Evolutionary conservation across 2,329 filamentous ascomycete genomes (phyloP).

Genomic region (Xylariaceae sp.): DNA sequence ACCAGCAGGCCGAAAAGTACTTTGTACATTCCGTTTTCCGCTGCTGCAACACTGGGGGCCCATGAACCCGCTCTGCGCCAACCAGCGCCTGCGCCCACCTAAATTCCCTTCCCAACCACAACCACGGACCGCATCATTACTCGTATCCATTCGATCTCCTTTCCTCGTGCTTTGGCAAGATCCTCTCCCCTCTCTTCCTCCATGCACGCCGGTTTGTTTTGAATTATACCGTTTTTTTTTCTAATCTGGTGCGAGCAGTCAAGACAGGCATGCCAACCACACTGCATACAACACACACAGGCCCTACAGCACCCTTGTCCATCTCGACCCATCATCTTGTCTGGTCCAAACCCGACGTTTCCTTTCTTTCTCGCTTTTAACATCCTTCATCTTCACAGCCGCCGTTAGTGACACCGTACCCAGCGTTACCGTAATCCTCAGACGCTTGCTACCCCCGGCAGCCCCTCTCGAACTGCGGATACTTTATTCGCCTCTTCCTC

Average conservation of each 20-base stretch:
- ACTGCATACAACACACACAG: background rate
- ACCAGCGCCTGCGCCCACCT: constrained; percentile 23
- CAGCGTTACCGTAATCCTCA: constrained; percentile 13
- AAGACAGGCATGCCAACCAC: background rate
- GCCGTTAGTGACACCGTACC: constrained; percentile 24
- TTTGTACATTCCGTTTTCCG: constrained; percentile 15
- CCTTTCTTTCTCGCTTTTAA: constrained; percentile 13
- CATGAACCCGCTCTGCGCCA: constrained; percentile 3
- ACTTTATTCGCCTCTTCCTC: constrained; percentile 15
- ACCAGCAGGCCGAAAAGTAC: no score
- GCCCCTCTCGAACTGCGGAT: constrained; percentile 4
- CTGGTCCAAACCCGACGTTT: constrained; percentile 11
- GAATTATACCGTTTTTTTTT: constrained; percentile 3
- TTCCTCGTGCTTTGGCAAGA: constrained; percentile 24
- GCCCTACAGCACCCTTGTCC: background rate
- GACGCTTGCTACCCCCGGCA: constrained; percentile 8
- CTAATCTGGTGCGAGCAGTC: background rate
- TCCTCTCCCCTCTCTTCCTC: constrained; percentile 10
- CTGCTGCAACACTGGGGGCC: constrained; percentile 10
- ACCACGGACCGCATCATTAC: constrained; percentile 5
- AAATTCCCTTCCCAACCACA: constrained; percentile 10
- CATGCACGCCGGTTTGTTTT: constrained; percentile 10
- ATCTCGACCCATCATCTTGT: background rate
- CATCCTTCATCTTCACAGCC: constrained; percentile 24
- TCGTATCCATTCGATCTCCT: constrained; percentile 18